Evolutionary conservation across 129 eudicot species (phyloP), one percentile per base, ranked within the genome.

Genomic region (Flaveria bidentis): DNA sequence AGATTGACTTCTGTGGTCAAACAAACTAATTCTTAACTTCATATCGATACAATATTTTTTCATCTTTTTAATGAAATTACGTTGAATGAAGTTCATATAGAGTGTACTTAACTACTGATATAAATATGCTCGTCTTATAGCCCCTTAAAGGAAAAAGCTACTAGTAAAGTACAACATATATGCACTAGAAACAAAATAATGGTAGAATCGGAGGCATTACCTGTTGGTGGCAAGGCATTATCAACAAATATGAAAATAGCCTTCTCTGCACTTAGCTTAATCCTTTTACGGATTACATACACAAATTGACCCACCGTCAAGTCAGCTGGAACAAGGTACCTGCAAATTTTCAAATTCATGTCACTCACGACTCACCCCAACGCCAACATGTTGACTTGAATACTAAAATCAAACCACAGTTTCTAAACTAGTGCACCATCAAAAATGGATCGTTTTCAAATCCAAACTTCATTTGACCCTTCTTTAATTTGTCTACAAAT

Each of bases 261-360:
- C 81, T 93, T 93, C 65, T 93, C 98, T 2, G 98, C 96, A 61
- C 97, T 90, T 44, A 93, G 80, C 75, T 93, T 90, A 66, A 93
- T 93, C 87, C 98, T 90, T 46, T 93, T 93, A 56, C 98, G 97
- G 23, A 93, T 85, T 28, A 93, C 98, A 71, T 90, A 93, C 13
- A 93, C 98, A 78, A 93, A 93, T 79, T 93, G 98, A 73, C 98
- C 98, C 13, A 93, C 96, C 0, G 97, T 90, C 89, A 93, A 84
- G 70, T 93, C 98, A 49, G 98, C 92, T 17, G 98, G 98, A 67
- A 93, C 98, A 25, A 93, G 96, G 75, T 90, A 93, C 86, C 98
- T 90, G 87, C 63, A 78, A 68, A 16, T 36, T 36, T 36, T 16
- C 55, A 42, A 53, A 11, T 53, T 73, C 39, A 56, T 1, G 47